Conservation (phyloP, 495 filamentous ascomycete species). For the Collariella sp. region DNA sequence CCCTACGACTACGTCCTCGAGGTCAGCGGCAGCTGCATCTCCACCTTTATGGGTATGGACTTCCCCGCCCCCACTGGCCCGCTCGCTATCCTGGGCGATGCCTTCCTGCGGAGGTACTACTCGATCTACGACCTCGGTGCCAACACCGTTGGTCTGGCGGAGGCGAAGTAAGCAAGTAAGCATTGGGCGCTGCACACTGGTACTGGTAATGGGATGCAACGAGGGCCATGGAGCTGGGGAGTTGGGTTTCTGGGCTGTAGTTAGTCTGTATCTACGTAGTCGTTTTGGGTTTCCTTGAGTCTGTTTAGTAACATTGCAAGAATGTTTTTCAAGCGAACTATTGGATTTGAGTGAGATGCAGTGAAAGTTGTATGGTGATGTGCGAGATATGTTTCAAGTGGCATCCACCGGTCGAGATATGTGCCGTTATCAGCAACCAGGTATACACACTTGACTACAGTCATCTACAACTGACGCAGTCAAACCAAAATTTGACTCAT, state of each 20-base stretch:
- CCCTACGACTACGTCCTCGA: slow-evolving; percentile 95
- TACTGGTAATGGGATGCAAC: too few relatives aligned
- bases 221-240: not conserved
- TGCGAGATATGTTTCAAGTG: not conserved
- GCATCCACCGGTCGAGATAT: too few relatives aligned
- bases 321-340: not conserved
- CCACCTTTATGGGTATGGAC: slow-evolving; percentile 96
- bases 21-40: slow-evolving; percentile 91
- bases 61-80: slow-evolving; percentile 87
- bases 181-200: not conserved
- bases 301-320: not conserved
- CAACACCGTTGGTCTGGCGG: slow-evolving; percentile 77
- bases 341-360: too few relatives aligned
- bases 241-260: not conserved
- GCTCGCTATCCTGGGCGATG: slow-evolving; percentile 91
- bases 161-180: slow-evolving; percentile 47
- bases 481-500: too few relatives aligned
- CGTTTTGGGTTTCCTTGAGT: not conserved
- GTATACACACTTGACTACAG: too few relatives aligned
- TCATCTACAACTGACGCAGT: too few relatives aligned
- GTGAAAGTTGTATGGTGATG: not conserved
- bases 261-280: not conserved
- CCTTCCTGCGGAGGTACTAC: slow-evolving; percentile 96
- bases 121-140: slow-evolving; percentile 90
- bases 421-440: too few relatives aligned